Evolutionary conservation across 164 flowering plant genomes (phyloP).

Genomic region (Tetracentron sinense): DNA sequence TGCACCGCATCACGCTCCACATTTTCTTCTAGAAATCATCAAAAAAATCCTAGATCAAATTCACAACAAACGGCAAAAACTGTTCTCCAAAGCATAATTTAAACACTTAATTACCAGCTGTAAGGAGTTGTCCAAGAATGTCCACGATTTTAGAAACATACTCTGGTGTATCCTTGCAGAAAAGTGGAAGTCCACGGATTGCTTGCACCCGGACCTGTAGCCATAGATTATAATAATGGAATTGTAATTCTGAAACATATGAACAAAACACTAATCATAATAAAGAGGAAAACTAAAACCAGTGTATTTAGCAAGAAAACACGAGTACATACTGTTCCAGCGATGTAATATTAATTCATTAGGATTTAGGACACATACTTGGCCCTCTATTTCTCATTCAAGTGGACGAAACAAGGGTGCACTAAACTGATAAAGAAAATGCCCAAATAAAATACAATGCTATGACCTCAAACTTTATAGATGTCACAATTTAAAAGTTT

Average conservation of each 20-base stretch:
- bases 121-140: constrained; percentile 77
- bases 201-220: constrained; percentile 92
- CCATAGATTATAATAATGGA: background rate
- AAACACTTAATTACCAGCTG: constrained; percentile 47
- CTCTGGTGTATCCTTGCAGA: constrained; percentile 93
- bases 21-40: constrained; percentile 58
- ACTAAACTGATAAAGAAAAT: too few relatives aligned
- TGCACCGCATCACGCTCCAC: constrained; percentile 98
- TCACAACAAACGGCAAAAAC: background rate
- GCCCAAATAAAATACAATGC: too few relatives aligned
- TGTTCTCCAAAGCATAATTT: background rate
- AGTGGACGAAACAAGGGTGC: too few relatives aligned
- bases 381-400: too few relatives aligned
- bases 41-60: constrained; percentile 12
- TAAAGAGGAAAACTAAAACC: too few relatives aligned
- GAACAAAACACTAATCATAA: too few relatives aligned
- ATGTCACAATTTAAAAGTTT: too few relatives aligned
- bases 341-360: too few relatives aligned
- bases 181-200: constrained; percentile 92
- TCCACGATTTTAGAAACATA: constrained; percentile 75
- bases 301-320: too few relatives aligned
- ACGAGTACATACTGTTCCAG: too few relatives aligned
- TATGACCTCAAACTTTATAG: too few relatives aligned
- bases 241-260: background rate
- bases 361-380: too few relatives aligned